Evolutionary conservation across 768 basidiomycete species (phyloP), one percentile per base, ranked within the genome.

Genomic region (Chalciporus sphaerocephalus): DNA sequence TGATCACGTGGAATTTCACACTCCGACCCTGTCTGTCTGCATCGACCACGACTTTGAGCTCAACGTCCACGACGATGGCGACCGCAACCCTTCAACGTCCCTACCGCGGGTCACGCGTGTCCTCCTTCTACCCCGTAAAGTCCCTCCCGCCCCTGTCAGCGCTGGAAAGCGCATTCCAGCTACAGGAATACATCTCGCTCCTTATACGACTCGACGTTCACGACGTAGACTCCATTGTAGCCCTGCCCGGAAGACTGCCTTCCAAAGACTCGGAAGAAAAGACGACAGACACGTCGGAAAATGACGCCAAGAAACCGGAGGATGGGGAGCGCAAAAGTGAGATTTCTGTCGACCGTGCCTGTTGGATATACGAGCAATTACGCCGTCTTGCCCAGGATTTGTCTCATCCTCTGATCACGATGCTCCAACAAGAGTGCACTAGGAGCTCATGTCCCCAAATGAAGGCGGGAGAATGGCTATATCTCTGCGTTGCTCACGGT

Each of bases 381-480:
- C 65, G 80, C 57, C 88, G 92, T 17, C 79, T 94, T 10, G 88
- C 90, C 6, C 87, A 90, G 65, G 92, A 94, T 63, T 73, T 94
- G 24, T 83, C 87, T 0, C 84, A 91, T 56, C 90, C 91, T 5
- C 74, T 92, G 33, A 87, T 94, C 37, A 88, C 86, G 2, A 83
- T 81, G 60, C 69, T 93, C 32, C 91, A 92, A 61, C 82, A 85
- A 55, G 89, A 91, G 62, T 98, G 94, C 61, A 90, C 85, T 11
- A 80, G 89, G 30, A 68, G 76, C 27, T 80, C 85, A 9, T 99
- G 95, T 72, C 91, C 93, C 1, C 86, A 95, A 68, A 99, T 99
- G 95, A 94, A 94, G 66, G 93, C 94, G n/a, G 91, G 90, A 44
- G 92, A 97, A 72, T 97, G 95, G 95, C 75, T 91, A 22, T 98